Base-by-base conservation (phyloP, 129 eudicot species). In the Flaveria brownii region DNA sequence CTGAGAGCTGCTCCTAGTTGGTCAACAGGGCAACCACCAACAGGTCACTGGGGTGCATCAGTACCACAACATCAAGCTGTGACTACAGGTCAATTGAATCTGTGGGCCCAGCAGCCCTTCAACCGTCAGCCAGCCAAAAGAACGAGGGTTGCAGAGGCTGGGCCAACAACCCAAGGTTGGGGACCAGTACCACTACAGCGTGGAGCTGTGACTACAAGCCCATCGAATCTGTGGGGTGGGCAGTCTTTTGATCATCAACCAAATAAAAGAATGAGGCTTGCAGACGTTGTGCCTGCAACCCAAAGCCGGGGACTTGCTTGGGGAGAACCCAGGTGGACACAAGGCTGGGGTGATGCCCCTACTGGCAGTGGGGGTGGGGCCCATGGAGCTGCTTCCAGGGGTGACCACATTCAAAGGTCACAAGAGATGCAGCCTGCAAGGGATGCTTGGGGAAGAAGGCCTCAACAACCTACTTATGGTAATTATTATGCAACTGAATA, bases 401-500 rank as follows among this genome's bases (percentile, higher is more conserved):
- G 15, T 56, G 14, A 60, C 50, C 26, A 33, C 46, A 26, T 13
- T 30, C 69, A 2, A 41, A 28, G 79, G 70, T 8, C 68, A 70
- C 73, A 62, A 39, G 84, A 70, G 64, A 25, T 70, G 36, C 81
- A 46, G 67, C 73, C 9, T 18, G 68, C 68, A 39, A 20, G 56
- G 72, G 67, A 74, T 22, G 20, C 17, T 2, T 25, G 82, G 82
- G 78, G 82, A 76, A 55, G 70, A 77, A 54, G 33, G 74, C 8
- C 41, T 52, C 85, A 66, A 12, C 75, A 12, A 73, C 74, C 78
- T 81, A 51, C 61, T 60, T 25, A 72, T 76, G 90, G 56, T 85
- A 61, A 63, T 33, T 63, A 28, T 63, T 33, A 25, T 61, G 65
- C 16, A 59, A 59, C 33, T 18, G 26, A 2, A 18, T 56, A 17